A percentile compares a stretch with the other conserved stretches of the same genome.
phyloP scores from a whole-genome alignment of 306 rosid genomes.

The Malus asiatica region DNA sequence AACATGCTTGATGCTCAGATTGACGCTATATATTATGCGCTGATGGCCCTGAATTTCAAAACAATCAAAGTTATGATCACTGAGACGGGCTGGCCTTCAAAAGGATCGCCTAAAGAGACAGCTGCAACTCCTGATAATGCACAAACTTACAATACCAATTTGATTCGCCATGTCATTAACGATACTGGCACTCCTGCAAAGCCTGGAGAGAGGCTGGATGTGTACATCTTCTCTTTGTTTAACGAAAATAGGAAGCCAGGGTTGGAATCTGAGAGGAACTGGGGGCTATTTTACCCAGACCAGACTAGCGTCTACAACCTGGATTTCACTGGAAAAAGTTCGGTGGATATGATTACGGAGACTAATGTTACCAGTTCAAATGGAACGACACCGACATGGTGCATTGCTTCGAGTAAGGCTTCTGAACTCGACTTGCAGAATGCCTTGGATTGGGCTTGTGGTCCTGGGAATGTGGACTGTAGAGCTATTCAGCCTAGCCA shows the following conservation, averaged over 20 bases:
- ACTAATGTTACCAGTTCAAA: slow-evolving; percentile 56
- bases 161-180: slow-evolving; percentile 49
- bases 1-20: slow-evolving; percentile 97
- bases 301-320: slow-evolving; percentile 91
- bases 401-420: slow-evolving; percentile 88
- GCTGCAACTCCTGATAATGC: slow-evolving; percentile 76
- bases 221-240: slow-evolving; percentile 53
- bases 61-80: slow-evolving; percentile 86
- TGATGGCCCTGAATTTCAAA: slow-evolving; percentile 81
- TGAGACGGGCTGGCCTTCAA: slow-evolving; percentile 99
- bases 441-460: slow-evolving; percentile 96
- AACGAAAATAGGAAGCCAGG: slow-evolving; percentile 95
- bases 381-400: slow-evolving; percentile 56
- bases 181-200: slow-evolving; percentile 47
- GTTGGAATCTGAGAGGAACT: slow-evolving; percentile 90
- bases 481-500: slow-evolving; percentile 92
- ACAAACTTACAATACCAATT: slow-evolving; percentile 64
- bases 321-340: slow-evolving; percentile 80
- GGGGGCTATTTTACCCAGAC: slow-evolving; percentile 94
- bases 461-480: slow-evolving; percentile 94
- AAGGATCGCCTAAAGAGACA: slow-evolving; percentile 89
- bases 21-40: slow-evolving; percentile 85
- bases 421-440: slow-evolving; percentile 77
- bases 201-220: slow-evolving; percentile 39
- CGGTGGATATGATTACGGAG: slow-evolving; percentile 48